phyloP scores from a whole-genome alignment of 2,329 filamentous ascomycete genomes.

The Microthyrium microscopicum region DNA sequence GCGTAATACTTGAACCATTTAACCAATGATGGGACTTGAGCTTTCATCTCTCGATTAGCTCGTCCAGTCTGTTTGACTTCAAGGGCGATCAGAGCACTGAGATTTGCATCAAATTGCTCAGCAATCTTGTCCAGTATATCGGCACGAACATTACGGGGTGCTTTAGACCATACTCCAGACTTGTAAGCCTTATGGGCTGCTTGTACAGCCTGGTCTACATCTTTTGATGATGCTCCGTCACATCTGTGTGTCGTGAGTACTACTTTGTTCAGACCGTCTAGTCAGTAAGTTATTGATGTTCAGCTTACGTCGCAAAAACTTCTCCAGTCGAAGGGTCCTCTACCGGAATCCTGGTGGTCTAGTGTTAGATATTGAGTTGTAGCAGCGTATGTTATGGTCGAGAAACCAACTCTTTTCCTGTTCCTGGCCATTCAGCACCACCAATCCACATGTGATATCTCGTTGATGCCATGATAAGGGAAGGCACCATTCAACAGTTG shows the following conservation, averaged over 20 bases:
- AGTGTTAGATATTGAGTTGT: constrained; percentile 9
- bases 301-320: constrained; percentile 32
- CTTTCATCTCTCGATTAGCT: constrained; percentile 48
- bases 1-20: constrained; percentile 42
- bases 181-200: constrained; percentile 55
- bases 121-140: constrained; percentile 55
- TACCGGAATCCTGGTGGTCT: constrained; percentile 29
- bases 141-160: constrained; percentile 47
- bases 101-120: constrained; percentile 49
- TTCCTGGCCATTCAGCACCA: constrained; percentile 24
- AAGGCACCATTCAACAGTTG: too few species aligned
- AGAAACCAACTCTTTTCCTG: constrained; percentile 29
- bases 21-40: constrained; percentile 48
- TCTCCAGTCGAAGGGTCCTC: constrained; percentile 38
- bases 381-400: constrained; percentile 9
- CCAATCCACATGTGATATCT: constrained; percentile 23
- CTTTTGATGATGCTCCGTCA: constrained; percentile 44
- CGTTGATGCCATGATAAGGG: constrained; percentile 9
- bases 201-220: constrained; percentile 52
- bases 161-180: constrained; percentile 52
- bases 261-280: not conserved
- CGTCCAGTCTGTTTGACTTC: constrained; percentile 67
- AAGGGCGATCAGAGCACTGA: constrained; percentile 43
- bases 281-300: constrained; percentile 1
- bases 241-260: constrained; percentile 20